Base-by-base conservation (phyloP, 441 rosid genomes). In the Jatropha podagrica region DNA sequence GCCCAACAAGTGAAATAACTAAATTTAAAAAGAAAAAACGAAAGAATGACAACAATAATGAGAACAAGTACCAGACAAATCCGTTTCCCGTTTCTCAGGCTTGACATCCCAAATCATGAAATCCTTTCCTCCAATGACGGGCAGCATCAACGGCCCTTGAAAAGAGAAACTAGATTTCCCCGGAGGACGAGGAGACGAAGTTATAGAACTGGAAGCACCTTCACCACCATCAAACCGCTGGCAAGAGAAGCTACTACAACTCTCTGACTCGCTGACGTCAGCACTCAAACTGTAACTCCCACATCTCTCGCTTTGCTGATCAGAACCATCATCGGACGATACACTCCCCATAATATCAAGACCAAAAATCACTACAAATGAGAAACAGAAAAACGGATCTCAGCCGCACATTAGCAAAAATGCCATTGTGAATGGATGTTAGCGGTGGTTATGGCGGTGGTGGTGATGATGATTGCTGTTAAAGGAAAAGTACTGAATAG, bases 261-360 rank as follows among this genome's bases (percentile, higher is more conserved):
- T 96, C 86, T 93, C 96, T 0, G 99, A 93, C 87, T 96, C 97
- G 71, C 97, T 93, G 80, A 96, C 84, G 77, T 96, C 99, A 71
- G 98, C 98, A 81, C 99, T 93, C 79, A 94, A 78, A 69, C 94
- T 88, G 87, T 96, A 96, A 71, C 97, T 93, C 5, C 98, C 97
- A 84, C 94, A 87, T 74, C 94, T 85, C 78, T 90, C 97, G 74
- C 94, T 90, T 81, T 60, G 85, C 82, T 68, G 84, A 72, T 86
- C 87, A 42, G 88, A 85, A 49, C 81, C 88, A 66, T 88, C 96
- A 44, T 82, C 85, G 1, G 95, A 90, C 0, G 94, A 88, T 4
- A 85, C 58, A 79, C 94, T 93, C 55, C 85, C 95, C 98, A 93
- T 90, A 62, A 26, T 48, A 48, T 8, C 14, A 8, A 12, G 0